phyloP scores from a whole-genome alignment of 805 yeast genomes.

The Sugiyamaella floridensis region DNA sequence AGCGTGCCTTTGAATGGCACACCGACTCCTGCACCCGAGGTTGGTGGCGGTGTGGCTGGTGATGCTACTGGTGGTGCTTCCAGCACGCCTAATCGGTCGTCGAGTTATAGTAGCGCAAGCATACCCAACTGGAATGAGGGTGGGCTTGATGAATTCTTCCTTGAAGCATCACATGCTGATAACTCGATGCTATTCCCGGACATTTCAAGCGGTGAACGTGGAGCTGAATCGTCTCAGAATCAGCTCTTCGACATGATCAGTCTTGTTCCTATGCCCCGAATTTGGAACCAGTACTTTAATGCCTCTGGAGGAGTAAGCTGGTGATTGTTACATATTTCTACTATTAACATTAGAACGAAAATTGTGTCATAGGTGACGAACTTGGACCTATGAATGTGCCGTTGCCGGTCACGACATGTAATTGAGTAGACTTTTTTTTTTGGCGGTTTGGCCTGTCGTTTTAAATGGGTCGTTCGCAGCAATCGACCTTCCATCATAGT shows the following conservation, averaged over 20 bases:
- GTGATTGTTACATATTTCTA: background rate
- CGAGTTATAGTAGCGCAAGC: background rate
- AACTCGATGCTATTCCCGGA: slow-evolving; percentile 17
- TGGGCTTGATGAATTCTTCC: background rate
- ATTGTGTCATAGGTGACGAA: too few relatives aligned
- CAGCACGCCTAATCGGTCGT: background rate
- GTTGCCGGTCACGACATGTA: too few relatives aligned
- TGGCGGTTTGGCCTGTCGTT: too few relatives aligned
- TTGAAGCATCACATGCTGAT: background rate
- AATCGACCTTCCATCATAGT: background rate
- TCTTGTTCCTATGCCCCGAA: slow-evolving; percentile 29
- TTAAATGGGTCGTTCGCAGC: too few relatives aligned
- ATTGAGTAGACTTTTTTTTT: too few relatives aligned
- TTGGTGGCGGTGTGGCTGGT: too few relatives aligned
- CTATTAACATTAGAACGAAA: background rate
- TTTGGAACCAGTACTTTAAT: slow-evolving; percentile 30
- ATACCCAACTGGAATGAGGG: background rate
- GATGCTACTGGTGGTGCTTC: too few relatives aligned
- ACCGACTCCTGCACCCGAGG: background rate
- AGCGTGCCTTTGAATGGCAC: background rate
- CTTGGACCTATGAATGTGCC: too few relatives aligned
- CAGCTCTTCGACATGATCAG: slow-evolving; percentile 29
- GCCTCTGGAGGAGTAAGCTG: background rate
- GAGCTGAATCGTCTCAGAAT: slow-evolving; percentile 6
- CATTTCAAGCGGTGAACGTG: background rate